These are phyloP conservation scores for Aquilaria sinensis DNA, from an alignment of 345 rosid species.

Conservation along the genomic window DNA sequence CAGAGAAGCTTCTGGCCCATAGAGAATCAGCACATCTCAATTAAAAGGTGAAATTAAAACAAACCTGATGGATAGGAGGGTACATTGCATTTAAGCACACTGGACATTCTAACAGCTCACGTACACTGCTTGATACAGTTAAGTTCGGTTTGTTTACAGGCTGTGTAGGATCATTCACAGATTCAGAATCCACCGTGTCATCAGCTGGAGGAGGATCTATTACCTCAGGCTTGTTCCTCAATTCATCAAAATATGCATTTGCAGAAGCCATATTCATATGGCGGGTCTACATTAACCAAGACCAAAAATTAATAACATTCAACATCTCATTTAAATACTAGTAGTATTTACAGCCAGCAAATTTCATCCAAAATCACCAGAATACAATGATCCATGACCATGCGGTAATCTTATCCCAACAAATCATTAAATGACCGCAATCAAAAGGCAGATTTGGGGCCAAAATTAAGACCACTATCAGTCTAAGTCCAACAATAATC, in stretches of 20 bases:
- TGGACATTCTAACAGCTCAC: slow-evolving; percentile 78
- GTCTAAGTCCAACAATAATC: too few species aligned
- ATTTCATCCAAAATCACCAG: too few species aligned
- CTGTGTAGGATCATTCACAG: slow-evolving; percentile 48
- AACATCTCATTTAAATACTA: background rate
- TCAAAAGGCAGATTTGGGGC: background rate
- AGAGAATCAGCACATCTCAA: background rate
- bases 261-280: slow-evolving; percentile 44
- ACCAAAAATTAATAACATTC: background rate
- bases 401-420: too few species aligned
- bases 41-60: background rate
- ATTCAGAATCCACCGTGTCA: slow-evolving; percentile 44
- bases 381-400: too few species aligned
- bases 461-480: too few species aligned
- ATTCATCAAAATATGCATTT: slow-evolving; percentile 47
- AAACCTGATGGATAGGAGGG: slow-evolving; percentile 89
- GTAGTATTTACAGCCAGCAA: background rate
- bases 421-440: background rate
- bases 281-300: slow-evolving; percentile 10
- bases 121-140: slow-evolving; percentile 65
- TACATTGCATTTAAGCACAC: slow-evolving; percentile 87
- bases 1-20: background rate
- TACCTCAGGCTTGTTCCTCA: slow-evolving; percentile 58
- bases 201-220: slow-evolving; percentile 59
- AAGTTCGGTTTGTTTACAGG: slow-evolving; percentile 45